Conservation (phyloP, 2,329 filamentous ascomycete genomes). For the Nectriaceae sp. region DNA sequence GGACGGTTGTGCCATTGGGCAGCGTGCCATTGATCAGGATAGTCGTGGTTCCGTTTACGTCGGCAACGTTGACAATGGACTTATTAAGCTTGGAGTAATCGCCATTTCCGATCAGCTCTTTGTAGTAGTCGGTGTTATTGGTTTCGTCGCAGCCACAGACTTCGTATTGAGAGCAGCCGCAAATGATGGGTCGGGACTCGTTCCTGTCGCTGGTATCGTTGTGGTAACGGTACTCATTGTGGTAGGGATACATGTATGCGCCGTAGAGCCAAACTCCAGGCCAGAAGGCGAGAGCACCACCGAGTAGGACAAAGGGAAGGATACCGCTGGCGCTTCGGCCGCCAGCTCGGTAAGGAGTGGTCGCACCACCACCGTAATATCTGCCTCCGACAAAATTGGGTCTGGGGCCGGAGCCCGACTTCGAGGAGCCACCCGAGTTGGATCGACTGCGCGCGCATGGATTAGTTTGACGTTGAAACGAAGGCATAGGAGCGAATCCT, state of each 20-base stretch:
- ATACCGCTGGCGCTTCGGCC: slow-evolving; percentile 52
- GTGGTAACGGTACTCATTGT: slow-evolving; percentile 47
- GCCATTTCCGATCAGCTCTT: slow-evolving; percentile 66
- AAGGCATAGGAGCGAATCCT: slow-evolving; percentile 18
- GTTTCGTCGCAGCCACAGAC: slow-evolving; percentile 72
- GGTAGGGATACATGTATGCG: slow-evolving; percentile 59
- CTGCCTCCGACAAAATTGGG: slow-evolving; percentile 62
- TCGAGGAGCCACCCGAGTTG: slow-evolving; percentile 54
- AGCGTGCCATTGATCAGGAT: slow-evolving; percentile 78
- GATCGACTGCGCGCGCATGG: slow-evolving; percentile 1
- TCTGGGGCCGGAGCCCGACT: slow-evolving; percentile 56
- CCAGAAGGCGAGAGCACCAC: slow-evolving; percentile 57
- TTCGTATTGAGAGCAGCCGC: slow-evolving; percentile 52
- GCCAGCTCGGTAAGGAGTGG: slow-evolving; percentile 62
- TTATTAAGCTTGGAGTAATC: slow-evolving; percentile 61
- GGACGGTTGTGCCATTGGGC: slow-evolving; percentile 67
- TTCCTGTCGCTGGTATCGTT: slow-evolving; percentile 48
- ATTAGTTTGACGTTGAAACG: slow-evolving; percentile 14
- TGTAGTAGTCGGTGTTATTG: slow-evolving; percentile 58
- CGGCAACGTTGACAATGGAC: slow-evolving; percentile 60
- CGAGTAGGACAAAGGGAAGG: slow-evolving; percentile 53
- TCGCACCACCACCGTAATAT: slow-evolving; percentile 69
- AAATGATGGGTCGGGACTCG: slow-evolving; percentile 39
- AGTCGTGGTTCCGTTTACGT: slow-evolving; percentile 61
- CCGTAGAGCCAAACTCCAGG: slow-evolving; percentile 66